Evolutionary conservation across 2,329 filamentous ascomycete genomes (phyloP).

Genomic region (Ustilaginoidea virens): DNA sequence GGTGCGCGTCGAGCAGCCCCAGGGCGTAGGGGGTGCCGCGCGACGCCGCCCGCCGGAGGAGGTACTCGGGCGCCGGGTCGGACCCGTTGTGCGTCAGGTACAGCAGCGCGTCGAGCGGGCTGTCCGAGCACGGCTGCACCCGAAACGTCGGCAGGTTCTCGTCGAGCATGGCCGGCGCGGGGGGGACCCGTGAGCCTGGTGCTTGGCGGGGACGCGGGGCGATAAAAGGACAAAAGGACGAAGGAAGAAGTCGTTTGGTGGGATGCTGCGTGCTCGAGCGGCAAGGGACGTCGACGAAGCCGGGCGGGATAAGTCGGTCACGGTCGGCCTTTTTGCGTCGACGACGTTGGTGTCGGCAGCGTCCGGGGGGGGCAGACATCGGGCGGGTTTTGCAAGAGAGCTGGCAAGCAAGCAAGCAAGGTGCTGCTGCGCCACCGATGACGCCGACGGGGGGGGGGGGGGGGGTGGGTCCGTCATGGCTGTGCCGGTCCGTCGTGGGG

Average conservation of each 20-base stretch:
- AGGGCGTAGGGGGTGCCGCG: conserved; percentile 64
- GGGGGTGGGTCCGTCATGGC: too few relatives aligned
- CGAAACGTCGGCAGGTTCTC: conserved; percentile 73
- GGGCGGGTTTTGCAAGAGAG: too few relatives aligned
- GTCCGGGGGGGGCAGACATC: too few relatives aligned
- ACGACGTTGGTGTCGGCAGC: too few relatives aligned
- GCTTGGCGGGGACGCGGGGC: not conserved
- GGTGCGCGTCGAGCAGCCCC: conserved; percentile 70
- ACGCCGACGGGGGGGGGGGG: too few relatives aligned
- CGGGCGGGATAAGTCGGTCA: too few relatives aligned
- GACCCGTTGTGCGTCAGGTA: conserved; percentile 58
- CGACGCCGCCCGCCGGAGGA: conserved; percentile 58
- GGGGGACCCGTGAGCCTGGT: not conserved
- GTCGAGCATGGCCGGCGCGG: conserved; percentile 55
- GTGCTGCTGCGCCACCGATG: too few relatives aligned
- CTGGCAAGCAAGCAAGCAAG: too few relatives aligned
- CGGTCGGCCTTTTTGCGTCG: too few relatives aligned
- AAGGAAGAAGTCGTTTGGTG: not conserved
- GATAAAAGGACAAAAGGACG: not conserved
- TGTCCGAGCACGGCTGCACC: conserved; percentile 35
- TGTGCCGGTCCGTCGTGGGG: too few relatives aligned
- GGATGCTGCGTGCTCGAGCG: too few relatives aligned
- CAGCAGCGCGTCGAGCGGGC: conserved; percentile 39
- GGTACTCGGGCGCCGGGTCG: conserved; percentile 65
- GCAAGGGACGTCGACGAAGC: too few relatives aligned